Evolutionary conservation across 495 filamentous ascomycete genomes (phyloP), one percentile per base, ranked within the genome.

Genomic region (Hypomontagnella monticulosa): DNA sequence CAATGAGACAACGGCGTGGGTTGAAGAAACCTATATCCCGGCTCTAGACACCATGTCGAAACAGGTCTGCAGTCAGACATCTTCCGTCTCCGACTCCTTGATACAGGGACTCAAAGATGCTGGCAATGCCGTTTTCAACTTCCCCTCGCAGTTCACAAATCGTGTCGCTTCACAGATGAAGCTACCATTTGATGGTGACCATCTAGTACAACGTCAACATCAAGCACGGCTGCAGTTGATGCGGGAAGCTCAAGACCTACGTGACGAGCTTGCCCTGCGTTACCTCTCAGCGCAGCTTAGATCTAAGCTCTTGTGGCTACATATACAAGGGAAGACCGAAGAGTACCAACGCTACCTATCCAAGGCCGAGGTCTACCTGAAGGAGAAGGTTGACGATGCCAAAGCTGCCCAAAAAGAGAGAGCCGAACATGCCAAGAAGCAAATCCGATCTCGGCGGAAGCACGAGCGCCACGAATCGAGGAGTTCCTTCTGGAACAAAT

Each of bases 231-330:
- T 74, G 9, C 63, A 68, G 43, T 30, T 73, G 2, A 15, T 63
- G 14, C 73, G 63, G 27, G 47, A 73, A 1, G 66, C 57, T 4
- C 57, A 73, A 20, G 47, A 73, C 9, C 16, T 78, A n/a, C 67
- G 73, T 2, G 72, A 75, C 7, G 68, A 76, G 27, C 57, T 71
- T 18, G 53, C 73, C 33, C 19, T 78, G 23, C 67, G 71, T 2
- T 37, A 82, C 27, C 71, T 81, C 47, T 74, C 73, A 18, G 79
- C 79, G 19, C 81, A 80, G 48, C 67, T 83, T 10, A 53, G 63
- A 14, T 81, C 81, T 32, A 79, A 72, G 67, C 76, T 83, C n/a
- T 78, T 73, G 73, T 83, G 81, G 81, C 70, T 83, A 32, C 75
- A 70, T 62, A 4, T 79, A 37, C 77, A 69, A 49, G 79, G 80